phyloP scores from a whole-genome alignment of 352 stramenopile species.

The Phytophthora colocasiae region DNA sequence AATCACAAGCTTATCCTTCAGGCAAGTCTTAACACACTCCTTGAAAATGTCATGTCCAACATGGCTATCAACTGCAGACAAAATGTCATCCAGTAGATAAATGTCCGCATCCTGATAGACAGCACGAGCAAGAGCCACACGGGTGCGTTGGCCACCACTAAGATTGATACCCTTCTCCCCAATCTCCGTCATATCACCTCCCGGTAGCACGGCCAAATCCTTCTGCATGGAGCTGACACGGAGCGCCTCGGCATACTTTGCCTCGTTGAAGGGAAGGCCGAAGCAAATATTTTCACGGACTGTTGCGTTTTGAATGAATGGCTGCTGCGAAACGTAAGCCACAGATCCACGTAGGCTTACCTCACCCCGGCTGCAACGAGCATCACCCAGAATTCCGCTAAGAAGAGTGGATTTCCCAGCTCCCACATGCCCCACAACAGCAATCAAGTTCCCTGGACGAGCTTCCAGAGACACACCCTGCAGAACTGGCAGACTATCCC shows the following conservation, averaged over 20 bases:
- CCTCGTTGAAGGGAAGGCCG: conserved; percentile 74
- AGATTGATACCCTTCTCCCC: conserved; percentile 97
- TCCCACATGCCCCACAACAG: conserved; percentile 68
- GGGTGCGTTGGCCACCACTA: conserved; percentile 93
- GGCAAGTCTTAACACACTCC: conserved; percentile 57
- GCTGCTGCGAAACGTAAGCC: conserved; percentile 95
- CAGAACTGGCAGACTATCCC: conserved; percentile 40
- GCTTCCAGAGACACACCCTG: conserved; percentile 73
- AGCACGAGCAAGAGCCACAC: conserved; percentile 79
- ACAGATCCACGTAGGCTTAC: conserved; percentile 88
- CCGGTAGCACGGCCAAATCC: conserved; percentile 61
- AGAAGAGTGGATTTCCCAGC: conserved; percentile 81
- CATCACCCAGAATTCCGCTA: conserved; percentile 64
- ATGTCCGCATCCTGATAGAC: conserved; percentile 85
- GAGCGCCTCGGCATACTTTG: conserved; percentile 64
- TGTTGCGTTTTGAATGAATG: conserved; percentile 98
- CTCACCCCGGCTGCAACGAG: conserved; percentile 53
- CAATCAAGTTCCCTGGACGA: conserved; percentile 62
- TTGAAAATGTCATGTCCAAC: conserved; percentile 95
- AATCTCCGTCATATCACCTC: conserved; percentile 95
- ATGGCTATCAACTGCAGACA: conserved; percentile 95
- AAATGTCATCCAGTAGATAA: conserved; percentile 95
- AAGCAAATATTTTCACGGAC: conserved; percentile 98
- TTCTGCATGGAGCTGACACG: conserved; percentile 60
- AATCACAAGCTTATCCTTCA: conserved; percentile 85